Evolutionary conservation across 1,284 basidiomycete genomes (phyloP), one percentile per base, ranked within the genome.

Genomic region (Fomitiporia mediterranea): DNA sequence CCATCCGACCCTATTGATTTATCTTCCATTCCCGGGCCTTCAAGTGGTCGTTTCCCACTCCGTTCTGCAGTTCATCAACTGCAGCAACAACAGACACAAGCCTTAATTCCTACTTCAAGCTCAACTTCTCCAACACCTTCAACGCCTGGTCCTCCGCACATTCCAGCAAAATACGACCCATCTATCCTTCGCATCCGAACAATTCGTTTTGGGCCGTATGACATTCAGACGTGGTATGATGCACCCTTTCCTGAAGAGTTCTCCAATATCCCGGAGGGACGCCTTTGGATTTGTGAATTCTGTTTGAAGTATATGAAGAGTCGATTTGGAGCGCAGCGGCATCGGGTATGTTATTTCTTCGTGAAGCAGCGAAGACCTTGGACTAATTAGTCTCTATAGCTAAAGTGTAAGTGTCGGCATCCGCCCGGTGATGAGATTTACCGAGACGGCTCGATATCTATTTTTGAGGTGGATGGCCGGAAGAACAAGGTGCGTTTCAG

Each of bases 361-460:
- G 42, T 28, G 6, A n/a, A 2, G 39, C 30, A 23, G 17, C 30
- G 17, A 28, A 37, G n/a, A 25, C 34, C 44, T 51, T 44, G 52
- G 27, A 25, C 57, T 27, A 25, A 37, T 30, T 39, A 17, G 21
- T 54, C 51, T 40, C 56, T 62, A 46, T 66, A 94, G 91, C 80
- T 91, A 69, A 98, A 98, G 74, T 99, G 97, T 77, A 97, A 96
- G 70, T 81, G 85, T 56, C 80, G 92, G 55, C 91, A 96, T 77
- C 96, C 97, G 2, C 97, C 97, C 1, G 97, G 97, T 11, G 95
- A 99, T 69, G 97, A 99, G 71, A 98, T 99, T 52, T 99, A 99
- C 69, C 81, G 96, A 40, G 94, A 98, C 68, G 87, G 87, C 30
- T 71, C 71, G 43, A 79, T 98, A 34, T 96, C 93, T 8, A 89